Base-by-base conservation (phyloP, 495 filamentous ascomycete species). In the Jackrogersella multiformis region DNA sequence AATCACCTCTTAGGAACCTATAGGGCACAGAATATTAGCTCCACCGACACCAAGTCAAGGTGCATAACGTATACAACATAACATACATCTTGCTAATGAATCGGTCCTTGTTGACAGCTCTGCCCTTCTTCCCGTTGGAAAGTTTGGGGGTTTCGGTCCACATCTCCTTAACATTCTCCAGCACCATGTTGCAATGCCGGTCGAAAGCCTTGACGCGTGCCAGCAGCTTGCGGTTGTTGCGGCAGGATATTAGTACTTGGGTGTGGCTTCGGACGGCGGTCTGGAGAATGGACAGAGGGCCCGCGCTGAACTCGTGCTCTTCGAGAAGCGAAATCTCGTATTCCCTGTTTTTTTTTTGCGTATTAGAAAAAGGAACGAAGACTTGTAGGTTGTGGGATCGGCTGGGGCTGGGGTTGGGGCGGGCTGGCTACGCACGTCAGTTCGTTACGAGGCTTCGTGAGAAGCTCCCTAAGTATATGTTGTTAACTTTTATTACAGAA, bases 91-190 rank as follows among this genome's bases (percentile, higher is more conserved):
- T 99, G 85, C 92, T 96, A 72, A 98, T 93, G 79, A 97, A 99
- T 28, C 96, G 84, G 79, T 99, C 95, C 86, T 97, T 97, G 80
- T 99, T 98, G 35, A 97, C 91, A 30, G 92, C 90, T 76, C 90
- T 87, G 54, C 94, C 92, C 81, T 93, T 94, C 81, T 91, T 90
- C 23, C 92, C 92, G 38, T 83, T 85, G 12, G 86, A 82, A 21
- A 85, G 76, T 66, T 91, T 87, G 34, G 95, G 94, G 56, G 89
- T 93, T 81, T 99, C 95, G 4, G 93, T 97, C 95, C 95, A 99
- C 93, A 99, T 98, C 83, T 99, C 95, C 84, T 98, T 99, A 34
- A 94, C 92, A 69, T 96, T 96, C 86, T 97, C 93, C 32, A 96
- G 80, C n/a, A 97, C 91, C 93, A 96, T 96, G 80, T 96, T 96